Base-by-base conservation (phyloP, 164 flowering plant genomes). In the Vitis amurensis region DNA sequence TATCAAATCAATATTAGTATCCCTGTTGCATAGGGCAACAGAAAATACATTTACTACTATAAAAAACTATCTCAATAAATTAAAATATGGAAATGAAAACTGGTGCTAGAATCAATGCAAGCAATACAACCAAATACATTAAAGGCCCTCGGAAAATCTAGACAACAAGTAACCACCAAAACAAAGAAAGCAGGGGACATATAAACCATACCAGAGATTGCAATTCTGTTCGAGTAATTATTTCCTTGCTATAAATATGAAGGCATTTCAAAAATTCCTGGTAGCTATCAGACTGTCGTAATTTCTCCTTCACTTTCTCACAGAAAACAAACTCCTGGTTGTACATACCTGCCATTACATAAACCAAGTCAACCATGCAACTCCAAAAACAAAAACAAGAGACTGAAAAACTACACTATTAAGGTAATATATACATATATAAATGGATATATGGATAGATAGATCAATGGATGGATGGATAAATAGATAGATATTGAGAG, bases 281-380 rank as follows among this genome's bases (percentile, higher is more conserved):
- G 73, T 84, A 88, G 19, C 79, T 77, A 19, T 81, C 91, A 59
- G 83, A 58, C 75, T 73, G 80, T 50, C 66, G 79, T 60, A 91
- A 80, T 81, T 71, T 89, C 67, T 88, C 91, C 81, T 86, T 91
- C 61, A 91, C 97, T 81, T 85, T 90, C 63, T 88, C 94, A 67
- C 82, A 86, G 71, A 88, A 91, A 72, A 63, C 70, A 59, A 84
- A 76, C 74, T 88, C 92, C 77, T 85, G 87, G 55, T 71, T 72
- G 74, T 84, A 82, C 37, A 72, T 74, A 73, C 81, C 97, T 89
- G 88, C 74, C 59, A 75, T 27, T 49, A 51, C 51, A 65, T 11
- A 11, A 50, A 73, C 5, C 12, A 63, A 59, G 31, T 70, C 16
- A 44, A 50, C 16, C 12, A 60, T 44, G n/a, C 27, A 50, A 62